A percentile compares a stretch with the other conserved stretches of the same genome.
Evolutionary conservation across 2,329 filamentous ascomycete genomes (phyloP).

Genomic region (Colletotrichum simmondsii): DNA sequence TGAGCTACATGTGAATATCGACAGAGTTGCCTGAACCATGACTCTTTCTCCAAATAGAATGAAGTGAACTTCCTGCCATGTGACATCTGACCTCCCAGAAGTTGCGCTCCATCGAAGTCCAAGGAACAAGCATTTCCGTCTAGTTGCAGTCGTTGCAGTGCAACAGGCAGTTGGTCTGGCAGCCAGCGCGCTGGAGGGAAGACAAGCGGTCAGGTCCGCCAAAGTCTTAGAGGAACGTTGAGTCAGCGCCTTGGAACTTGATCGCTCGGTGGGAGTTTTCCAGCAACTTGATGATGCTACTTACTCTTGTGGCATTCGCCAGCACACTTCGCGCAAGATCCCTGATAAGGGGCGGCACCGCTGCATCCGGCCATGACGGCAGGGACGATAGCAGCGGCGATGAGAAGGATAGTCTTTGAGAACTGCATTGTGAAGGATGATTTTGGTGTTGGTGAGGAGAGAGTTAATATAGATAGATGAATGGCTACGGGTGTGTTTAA

Average conservation of each 20-base stretch:
- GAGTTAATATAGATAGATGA: not conserved
- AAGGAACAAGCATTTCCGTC: too few species aligned
- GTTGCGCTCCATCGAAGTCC: too few species aligned
- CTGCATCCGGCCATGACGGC: not conserved
- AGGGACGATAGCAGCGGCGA: not conserved
- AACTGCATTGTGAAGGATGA: not conserved
- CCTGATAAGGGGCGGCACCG: not conserved
- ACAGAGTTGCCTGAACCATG: too few species aligned
- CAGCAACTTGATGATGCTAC: not conserved
- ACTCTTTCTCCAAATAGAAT: too few species aligned
- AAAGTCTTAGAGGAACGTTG: not conserved
- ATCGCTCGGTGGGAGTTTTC: too few species aligned
- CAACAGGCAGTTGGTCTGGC: not conserved
- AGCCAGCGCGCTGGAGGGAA: not conserved
- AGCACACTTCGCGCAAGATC: not conserved
- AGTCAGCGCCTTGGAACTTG: not conserved
- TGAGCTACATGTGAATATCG: too few species aligned
- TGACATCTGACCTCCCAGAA: too few species aligned
- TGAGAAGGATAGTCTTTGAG: not conserved
- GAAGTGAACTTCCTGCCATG: too few species aligned
- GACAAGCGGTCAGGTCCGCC: not conserved
- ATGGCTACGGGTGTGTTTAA: not conserved
- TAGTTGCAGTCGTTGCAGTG: not conserved
- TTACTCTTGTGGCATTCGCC: not conserved
- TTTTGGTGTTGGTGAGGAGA: not conserved